Percentiles rank a stretch among this genome's conserved stretches.
Evolutionary conservation across 371 early-diverging fungal species (phyloP).

Genomic region (Syncephalastrum racemosum): DNA sequence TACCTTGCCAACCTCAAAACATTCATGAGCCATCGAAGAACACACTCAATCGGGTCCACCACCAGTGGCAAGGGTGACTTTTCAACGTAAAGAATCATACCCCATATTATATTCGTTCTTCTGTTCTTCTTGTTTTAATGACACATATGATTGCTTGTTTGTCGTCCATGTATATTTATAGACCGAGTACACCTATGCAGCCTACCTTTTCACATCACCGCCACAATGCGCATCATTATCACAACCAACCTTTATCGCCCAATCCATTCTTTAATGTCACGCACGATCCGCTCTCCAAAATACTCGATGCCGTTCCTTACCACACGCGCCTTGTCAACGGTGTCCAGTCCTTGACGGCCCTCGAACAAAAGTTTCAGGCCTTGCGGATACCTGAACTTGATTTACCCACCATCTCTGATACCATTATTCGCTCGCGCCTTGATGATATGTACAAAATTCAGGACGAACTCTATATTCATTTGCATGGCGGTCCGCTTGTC

Average conservation of each 20-base stretch:
- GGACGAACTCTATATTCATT: conserved; percentile 27
- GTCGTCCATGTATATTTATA: conserved; percentile 12
- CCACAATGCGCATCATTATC: no score
- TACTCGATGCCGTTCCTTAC: conserved; percentile 42
- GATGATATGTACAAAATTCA: conserved; percentile 50
- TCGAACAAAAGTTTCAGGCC: conserved; percentile 61
- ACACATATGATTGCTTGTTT: no score
- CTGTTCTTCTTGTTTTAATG: no score
- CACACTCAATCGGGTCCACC: conserved; percentile 39
- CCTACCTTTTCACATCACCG: conserved; percentile 30
- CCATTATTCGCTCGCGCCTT: conserved; percentile 59
- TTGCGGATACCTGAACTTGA: conserved; percentile 67
- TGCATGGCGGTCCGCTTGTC: conserved; percentile 32
- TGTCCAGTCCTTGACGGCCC: conserved; percentile 52
- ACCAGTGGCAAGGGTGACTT: conserved; percentile 37
- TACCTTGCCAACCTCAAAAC: conserved; percentile 48
- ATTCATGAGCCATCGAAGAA: conserved; percentile 50
- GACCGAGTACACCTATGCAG: conserved; percentile 44
- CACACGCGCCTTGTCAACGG: conserved; percentile 58
- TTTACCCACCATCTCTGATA: conserved; percentile 61
- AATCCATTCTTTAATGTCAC: conserved; percentile 29
- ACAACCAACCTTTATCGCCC: conserved; percentile 21
- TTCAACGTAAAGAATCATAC: conserved; percentile 44
- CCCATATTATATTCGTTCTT: no score
- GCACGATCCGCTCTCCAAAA: conserved; percentile 37